Evolutionary conservation across 768 basidiomycete genomes (phyloP), one percentile per base, ranked within the genome.

Genomic region (Lepiota subincarnata): DNA sequence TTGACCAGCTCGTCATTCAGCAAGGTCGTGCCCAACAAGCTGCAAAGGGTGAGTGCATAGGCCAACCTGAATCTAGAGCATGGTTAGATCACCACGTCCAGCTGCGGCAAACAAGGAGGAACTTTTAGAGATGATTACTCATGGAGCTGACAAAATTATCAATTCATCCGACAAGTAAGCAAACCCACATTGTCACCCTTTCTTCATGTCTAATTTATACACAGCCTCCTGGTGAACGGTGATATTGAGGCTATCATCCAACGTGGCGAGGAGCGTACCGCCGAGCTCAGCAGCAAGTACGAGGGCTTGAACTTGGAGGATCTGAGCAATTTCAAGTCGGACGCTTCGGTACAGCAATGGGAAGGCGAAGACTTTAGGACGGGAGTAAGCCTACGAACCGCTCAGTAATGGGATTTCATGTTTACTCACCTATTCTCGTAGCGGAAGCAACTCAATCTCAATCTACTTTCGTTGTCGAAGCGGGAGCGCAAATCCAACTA

Each of bases 1-100:
- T 98, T 19, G 96, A 98, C 68, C 96, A 98, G 70, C 77, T 98
- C 10, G 96, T 98, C 57, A 98, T 98, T 55, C 95, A 98, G 66
- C 95, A 98, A 62, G 96, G 96, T 3, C 79, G 94, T 45, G 84
- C 87, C 31, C 88, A 92, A 62, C 78, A 79, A 56, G 76, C 80
- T 55, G 78, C 82, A 1, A 97, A 96, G 73, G 83, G 89, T 81
- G 61, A 57, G 78, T 63, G 26, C n/a, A 28, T 11, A 12, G 24
- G 42, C 11, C 6, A 13, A 1, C 6, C 45, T 38, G 56, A 40
- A 20, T 26, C 26, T 24, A 18, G 1, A 19, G 8, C 8, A 47
- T 11, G 53, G 41, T 31, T 24, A 16, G 59, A 19, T 53, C 40
- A 34, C 50, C 6, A 26, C 22, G 19, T 35, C n/a, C 61, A 87